These are phyloP conservation scores for Aspergillus biplanus DNA, from an alignment of 495 filamentous ascomycete species.

Conservation along the genomic window DNA sequence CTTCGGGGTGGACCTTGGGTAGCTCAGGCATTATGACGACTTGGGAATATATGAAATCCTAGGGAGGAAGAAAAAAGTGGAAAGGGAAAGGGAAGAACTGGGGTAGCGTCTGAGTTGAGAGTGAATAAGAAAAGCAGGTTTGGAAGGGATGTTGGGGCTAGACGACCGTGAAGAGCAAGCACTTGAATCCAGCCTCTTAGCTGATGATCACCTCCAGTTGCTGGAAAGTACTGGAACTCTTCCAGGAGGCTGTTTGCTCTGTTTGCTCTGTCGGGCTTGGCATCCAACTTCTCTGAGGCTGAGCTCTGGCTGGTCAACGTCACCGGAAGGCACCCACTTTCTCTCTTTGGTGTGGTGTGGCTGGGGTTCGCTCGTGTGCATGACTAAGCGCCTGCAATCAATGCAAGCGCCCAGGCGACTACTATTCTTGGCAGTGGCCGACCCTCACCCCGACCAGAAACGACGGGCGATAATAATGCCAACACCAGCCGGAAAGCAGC, in stretches of 20 bases:
- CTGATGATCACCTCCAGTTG: conserved; percentile 27
- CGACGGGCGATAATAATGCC: background rate
- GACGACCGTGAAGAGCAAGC: conserved; percentile 19
- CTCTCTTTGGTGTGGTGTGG: background rate
- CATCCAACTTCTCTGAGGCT: conserved; percentile 23
- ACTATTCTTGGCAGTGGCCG: conserved; percentile 16
- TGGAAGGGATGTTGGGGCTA: conserved; percentile 19
- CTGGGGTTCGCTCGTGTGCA: background rate
- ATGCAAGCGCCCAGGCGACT: conserved; percentile 8
- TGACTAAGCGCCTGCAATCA: conserved; percentile 17
- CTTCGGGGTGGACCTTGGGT: conserved; percentile 42
- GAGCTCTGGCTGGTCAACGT: conserved; percentile 16
- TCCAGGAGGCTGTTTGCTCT: conserved; percentile 33
- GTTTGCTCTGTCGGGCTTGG: conserved; percentile 30
- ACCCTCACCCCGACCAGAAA: background rate
- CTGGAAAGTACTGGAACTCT: conserved; percentile 49
- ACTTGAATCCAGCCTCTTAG: conserved; percentile 24
- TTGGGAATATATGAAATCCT: conserved; percentile 18
- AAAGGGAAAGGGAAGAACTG: conserved; percentile 13
- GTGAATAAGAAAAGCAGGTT: conserved; percentile 20
- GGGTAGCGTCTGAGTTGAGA: conserved; percentile 14
- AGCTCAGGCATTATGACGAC: conserved; percentile 35
- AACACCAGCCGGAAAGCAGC: conserved; percentile 7
- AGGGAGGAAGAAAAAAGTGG: conserved; percentile 15
- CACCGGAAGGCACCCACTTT: conserved; percentile 12